Conservation (phyloP, 2,329 filamentous ascomycete genomes). For the Thyridium curvatum region DNA sequence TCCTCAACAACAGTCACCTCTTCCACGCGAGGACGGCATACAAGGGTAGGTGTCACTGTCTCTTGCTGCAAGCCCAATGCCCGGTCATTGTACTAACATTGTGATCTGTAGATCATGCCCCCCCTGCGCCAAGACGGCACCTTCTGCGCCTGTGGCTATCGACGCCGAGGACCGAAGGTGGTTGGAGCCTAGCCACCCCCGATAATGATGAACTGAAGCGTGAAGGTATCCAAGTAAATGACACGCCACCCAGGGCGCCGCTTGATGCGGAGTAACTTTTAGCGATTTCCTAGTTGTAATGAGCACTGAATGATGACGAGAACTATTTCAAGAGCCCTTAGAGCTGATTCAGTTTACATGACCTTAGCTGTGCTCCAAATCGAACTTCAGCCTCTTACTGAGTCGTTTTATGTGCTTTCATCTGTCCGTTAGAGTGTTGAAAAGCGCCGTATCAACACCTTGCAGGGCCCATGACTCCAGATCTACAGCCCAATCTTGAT, state of each 20-base stretch:
- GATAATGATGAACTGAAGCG: constrained; percentile 81
- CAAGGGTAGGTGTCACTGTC: constrained; percentile 33
- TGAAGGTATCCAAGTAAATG: constrained; percentile 81
- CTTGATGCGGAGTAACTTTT: constrained; percentile 73
- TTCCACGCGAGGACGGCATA: constrained; percentile 79
- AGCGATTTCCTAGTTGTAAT: too few relatives aligned
- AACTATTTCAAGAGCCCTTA: too few relatives aligned
- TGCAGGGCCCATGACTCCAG: too few relatives aligned
- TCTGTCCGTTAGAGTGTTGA: too few relatives aligned
- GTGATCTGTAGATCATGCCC: constrained; percentile 38
- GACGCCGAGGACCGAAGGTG: constrained; percentile 74
- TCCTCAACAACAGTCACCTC: constrained; percentile 73
- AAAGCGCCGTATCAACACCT: too few relatives aligned
- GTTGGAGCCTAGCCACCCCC: constrained; percentile 78
- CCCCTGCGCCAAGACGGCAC: constrained; percentile 66
- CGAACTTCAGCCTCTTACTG: too few relatives aligned
- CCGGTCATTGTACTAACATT: constrained; percentile 5
- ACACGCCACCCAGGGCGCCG: constrained; percentile 67
- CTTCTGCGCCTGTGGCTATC: constrained; percentile 80
- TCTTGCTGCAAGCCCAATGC: not conserved
- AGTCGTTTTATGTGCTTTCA: too few relatives aligned
- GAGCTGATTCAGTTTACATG: too few relatives aligned
- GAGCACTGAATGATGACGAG: too few relatives aligned
- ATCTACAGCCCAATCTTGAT: too few relatives aligned
- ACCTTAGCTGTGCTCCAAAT: too few relatives aligned